Base-by-base conservation (phyloP, 192 early-diverging fungal genomes). In the Chytriomyces sp. region DNA sequence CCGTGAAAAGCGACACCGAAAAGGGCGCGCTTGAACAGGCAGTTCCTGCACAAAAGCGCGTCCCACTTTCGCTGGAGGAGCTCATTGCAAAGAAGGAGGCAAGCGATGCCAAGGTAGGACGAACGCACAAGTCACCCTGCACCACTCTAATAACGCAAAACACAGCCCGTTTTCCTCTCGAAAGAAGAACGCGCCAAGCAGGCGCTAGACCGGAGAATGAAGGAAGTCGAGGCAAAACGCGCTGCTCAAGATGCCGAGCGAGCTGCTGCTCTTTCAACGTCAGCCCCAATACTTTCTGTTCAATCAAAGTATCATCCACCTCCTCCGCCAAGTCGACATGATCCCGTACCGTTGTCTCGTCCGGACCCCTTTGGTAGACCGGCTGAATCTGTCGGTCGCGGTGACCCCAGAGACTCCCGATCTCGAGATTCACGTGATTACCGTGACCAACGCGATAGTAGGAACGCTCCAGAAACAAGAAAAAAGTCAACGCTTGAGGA, bases 121-220 rank as follows among this genome's bases (percentile, higher is more conserved):
- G n/a, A n/a, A n/a, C n/a, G n/a, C n/a, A n/a, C n/a, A n/a, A n/a
- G n/a, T 31, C n/a, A 31, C 38, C 38, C 25, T 37, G 17, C 28
- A 56, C 14, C 19, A 30, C 30, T 58, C 17, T 33, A n/a, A 32
- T 28, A 26, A 40, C 40, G 64, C 32, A 40, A 39, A 12, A 26
- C 39, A 6, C 58, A 82, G 82, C 91, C 92, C 0, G 88, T 86
- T 59, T 99, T 97, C 64, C 59, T 99, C 68, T 92, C 92, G 17
- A 99, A 99, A 77, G 93, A 92, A 77, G 90, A 99, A 76, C 85
- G 97, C 17, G 91, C 91, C 30, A 85, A 93, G 65, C 65, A 92
- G 39, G 97, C 97, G 4, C 78, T 99, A 26, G 93, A 96, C 66
- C 82, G 85, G 52, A 79, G 91, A 39, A 88, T 92, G 78, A 84